Evolutionary conservation across 1,284 basidiomycete genomes (phyloP), one percentile per base, ranked within the genome.

Genomic region (Bondarzewia mesenterica): DNA sequence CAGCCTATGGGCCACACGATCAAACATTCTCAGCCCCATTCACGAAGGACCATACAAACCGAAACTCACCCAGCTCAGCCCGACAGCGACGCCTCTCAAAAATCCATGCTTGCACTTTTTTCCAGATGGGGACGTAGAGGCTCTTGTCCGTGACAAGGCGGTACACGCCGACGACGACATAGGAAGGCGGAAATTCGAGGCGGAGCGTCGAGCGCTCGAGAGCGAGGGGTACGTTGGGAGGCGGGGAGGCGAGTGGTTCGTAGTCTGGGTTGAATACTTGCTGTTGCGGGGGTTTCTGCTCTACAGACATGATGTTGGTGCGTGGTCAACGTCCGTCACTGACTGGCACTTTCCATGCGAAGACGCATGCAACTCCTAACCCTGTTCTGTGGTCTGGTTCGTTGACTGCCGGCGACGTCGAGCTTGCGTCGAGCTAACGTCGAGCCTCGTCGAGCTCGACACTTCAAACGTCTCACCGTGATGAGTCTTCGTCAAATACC

Each of bases 121-220:
- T 69, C 86, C 85, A 89, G 10, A 82, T 78, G 6, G 86, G 84
- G 16, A 70, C 64, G 52, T 75, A 78, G n/a, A 91, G 66, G 7
- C 63, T 62, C 43, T 72, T 66, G 61, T 90, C 88, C 0, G 78
- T 85, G 57, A 78, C 72, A 0, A 91, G 67, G 39, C 87, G 66
- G 61, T 89, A 89, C 20, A 78, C 74, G 2, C 88, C 88, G 0
- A 91, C 85, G 2, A 86, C 60, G 29, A 81, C 78, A 58, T 90
- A 91, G 2, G 79, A 80, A 0, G 87, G 85, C 0, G 87, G 77
- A 56, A 88, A 85, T 25, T 75, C 67, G 41, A 91, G 71, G 37
- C 88, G 75, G 15, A 74, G 60, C 0, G 70, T 70, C 0, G 82
- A 78, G 15, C 75, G 65, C 27, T 67, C 65, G 20, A 85, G 72